Conservation (phyloP, 176 grass and related monocot species). For the Rhipidocladum racemiflorum region DNA sequence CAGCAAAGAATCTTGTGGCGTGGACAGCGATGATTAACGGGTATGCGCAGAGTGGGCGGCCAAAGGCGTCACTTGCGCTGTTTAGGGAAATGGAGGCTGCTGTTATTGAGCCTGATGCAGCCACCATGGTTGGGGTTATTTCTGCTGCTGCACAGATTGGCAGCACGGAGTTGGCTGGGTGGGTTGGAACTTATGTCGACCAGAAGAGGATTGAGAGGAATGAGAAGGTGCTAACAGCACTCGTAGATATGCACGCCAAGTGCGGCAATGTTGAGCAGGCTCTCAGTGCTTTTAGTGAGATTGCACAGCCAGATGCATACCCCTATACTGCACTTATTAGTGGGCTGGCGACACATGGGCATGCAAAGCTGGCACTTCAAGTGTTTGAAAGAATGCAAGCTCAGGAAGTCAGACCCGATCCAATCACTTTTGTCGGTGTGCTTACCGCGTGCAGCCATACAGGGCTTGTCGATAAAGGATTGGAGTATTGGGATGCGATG, state of each 20-base stretch:
- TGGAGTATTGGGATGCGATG: conserved; percentile 60
- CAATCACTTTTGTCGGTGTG: conserved; percentile 70
- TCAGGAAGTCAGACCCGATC: conserved; percentile 47
- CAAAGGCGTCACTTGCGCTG: conserved; percentile 43
- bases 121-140: conserved; percentile 64
- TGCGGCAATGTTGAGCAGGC: conserved; percentile 65
- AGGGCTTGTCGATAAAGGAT: conserved; percentile 55
- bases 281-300: conserved; percentile 52
- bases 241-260: conserved; percentile 77
- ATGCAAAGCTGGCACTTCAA: conserved; percentile 50
- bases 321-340: conserved; percentile 70
- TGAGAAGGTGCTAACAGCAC: conserved; percentile 59
- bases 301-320: conserved; percentile 57
- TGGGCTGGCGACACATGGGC: conserved; percentile 70
- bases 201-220: conserved; percentile 63
- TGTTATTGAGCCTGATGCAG: conserved; percentile 53
- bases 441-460: conserved; percentile 77
- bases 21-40: conserved; percentile 65
- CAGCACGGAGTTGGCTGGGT: conserved; percentile 37
- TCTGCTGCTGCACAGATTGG: conserved; percentile 58
- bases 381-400: conserved; percentile 64
- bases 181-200: conserved; percentile 51
- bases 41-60: conserved; percentile 56
- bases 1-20: conserved; percentile 47
- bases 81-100: conserved; percentile 43